Evolutionary conservation across 768 basidiomycete genomes (phyloP).

Genomic region (Boletus rubropictus): DNA sequence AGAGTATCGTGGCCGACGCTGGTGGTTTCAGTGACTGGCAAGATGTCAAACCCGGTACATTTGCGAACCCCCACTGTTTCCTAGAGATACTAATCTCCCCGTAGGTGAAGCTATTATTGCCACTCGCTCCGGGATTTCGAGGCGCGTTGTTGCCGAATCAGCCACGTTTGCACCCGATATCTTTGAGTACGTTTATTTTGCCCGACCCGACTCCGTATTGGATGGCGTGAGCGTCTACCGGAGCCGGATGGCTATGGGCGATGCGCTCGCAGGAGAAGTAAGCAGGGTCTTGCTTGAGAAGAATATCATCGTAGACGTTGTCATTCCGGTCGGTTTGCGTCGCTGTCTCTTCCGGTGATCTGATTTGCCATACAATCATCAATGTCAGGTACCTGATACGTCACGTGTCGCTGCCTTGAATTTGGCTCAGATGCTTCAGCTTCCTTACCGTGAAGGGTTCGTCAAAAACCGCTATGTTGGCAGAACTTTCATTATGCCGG

Average conservation of each 20-base stretch:
- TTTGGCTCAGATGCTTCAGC: slow-evolving; percentile 78
- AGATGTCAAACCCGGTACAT: slow-evolving; percentile 82
- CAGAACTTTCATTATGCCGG: slow-evolving; percentile 99
- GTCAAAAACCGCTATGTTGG: slow-evolving; percentile 99
- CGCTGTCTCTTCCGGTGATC: neutral
- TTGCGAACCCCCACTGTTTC: neutral
- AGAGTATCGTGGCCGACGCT: slow-evolving; percentile 95
- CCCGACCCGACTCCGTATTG: slow-evolving; percentile 94
- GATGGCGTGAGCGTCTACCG: slow-evolving; percentile 97
- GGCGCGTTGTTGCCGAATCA: slow-evolving; percentile 65
- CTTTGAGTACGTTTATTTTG: slow-evolving; percentile 98
- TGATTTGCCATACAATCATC: neutral
- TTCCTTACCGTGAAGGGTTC: slow-evolving; percentile 97
- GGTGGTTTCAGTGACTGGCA: slow-evolving; percentile 89
- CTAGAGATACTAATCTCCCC: slow-evolving; percentile 1
- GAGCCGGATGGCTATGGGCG: slow-evolving; percentile 99
- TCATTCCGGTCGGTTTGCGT: slow-evolving; percentile 68
- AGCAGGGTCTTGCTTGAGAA: slow-evolving; percentile 61
- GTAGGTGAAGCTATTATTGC: slow-evolving; percentile 94
- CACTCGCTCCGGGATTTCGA: slow-evolving; percentile 70
- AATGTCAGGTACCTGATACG: slow-evolving; percentile 81
- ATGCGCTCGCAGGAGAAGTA: slow-evolving; percentile 86
- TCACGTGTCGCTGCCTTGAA: slow-evolving; percentile 94
- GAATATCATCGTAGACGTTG: slow-evolving; percentile 81
- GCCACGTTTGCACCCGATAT: slow-evolving; percentile 92